These are phyloP conservation scores for Firmiana major DNA, from an alignment of 345 rosid genomes.

Conservation along the genomic window DNA sequence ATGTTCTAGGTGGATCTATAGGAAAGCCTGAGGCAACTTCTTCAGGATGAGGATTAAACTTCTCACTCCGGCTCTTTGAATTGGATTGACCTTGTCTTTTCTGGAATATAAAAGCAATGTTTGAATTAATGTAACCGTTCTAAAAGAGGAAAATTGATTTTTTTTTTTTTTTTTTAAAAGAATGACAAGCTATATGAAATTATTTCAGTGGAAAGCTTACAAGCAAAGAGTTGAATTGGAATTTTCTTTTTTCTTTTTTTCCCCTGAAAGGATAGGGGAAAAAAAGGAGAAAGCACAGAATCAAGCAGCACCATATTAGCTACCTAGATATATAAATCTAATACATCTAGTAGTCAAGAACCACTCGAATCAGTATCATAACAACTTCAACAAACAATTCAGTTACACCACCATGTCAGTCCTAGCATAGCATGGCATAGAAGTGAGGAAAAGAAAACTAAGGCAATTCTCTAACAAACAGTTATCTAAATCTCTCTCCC, in stretches of 20 bases:
- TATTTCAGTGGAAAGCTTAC: neutral
- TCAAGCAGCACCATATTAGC: neutral
- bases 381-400: neutral
- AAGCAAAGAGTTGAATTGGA: neutral
- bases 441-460: neutral
- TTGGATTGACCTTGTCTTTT: constrained; percentile 70
- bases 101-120: constrained; percentile 36
- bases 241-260: neutral
- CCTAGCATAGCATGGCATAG: neutral
- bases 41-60: constrained; percentile 93
- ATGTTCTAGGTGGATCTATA: constrained; percentile 91
- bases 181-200: neutral
- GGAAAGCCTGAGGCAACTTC: constrained; percentile 99
- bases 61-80: constrained; percentile 94
- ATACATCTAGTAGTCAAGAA: neutral
- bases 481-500: neutral
- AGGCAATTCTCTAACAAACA: neutral
- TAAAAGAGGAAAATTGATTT: neutral
- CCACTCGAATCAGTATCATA: neutral
- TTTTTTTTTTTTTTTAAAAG: no score
- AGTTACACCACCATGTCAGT: neutral
- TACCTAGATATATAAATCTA: neutral
- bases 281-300: neutral
- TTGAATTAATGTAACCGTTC: neutral
- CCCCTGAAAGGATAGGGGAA: neutral